phyloP scores from a whole-genome alignment of 148 eudicot genomes.

The Chenopodium suecicum region DNA sequence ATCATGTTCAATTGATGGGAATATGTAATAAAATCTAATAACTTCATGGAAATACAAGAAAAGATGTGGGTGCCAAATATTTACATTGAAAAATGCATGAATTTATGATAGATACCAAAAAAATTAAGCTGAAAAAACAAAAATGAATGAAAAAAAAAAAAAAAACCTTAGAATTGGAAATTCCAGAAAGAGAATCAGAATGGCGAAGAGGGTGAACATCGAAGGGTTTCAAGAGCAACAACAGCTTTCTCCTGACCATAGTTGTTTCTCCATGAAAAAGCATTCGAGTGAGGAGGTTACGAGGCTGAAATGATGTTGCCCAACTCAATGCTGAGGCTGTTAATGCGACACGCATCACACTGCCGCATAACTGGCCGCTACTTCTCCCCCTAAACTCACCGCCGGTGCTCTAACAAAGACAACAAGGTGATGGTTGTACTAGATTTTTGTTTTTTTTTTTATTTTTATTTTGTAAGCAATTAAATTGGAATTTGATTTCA shows the following conservation, averaged over 20 bases:
- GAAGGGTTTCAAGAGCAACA: constrained; percentile 73
- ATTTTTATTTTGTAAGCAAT: too few relatives aligned
- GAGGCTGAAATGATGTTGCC: background rate
- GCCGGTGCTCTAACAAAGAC: background rate
- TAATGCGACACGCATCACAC: background rate
- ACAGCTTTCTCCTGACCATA: constrained; percentile 62
- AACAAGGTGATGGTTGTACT: too few relatives aligned
- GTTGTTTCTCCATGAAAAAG: constrained; percentile 11
- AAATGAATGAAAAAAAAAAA: background rate
- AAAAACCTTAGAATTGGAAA: constrained; percentile 46
- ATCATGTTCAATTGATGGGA: background rate
- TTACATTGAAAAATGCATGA: too few relatives aligned
- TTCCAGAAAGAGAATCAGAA: constrained; percentile 21
- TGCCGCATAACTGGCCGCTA: background rate
- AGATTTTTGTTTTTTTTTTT: too few relatives aligned
- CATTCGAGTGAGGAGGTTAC: background rate
- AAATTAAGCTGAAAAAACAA: constrained; percentile 23
- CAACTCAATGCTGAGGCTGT: background rate
- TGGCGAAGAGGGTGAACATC: constrained; percentile 39
- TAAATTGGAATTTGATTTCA: too few relatives aligned
- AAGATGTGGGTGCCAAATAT: too few relatives aligned
- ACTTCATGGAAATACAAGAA: too few relatives aligned
- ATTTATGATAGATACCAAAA: background rate
- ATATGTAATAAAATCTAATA: too few relatives aligned
- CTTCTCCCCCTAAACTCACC: background rate